Conservation (phyloP, 352 stramenopile species). For the Globisporangium paroecandrum region DNA sequence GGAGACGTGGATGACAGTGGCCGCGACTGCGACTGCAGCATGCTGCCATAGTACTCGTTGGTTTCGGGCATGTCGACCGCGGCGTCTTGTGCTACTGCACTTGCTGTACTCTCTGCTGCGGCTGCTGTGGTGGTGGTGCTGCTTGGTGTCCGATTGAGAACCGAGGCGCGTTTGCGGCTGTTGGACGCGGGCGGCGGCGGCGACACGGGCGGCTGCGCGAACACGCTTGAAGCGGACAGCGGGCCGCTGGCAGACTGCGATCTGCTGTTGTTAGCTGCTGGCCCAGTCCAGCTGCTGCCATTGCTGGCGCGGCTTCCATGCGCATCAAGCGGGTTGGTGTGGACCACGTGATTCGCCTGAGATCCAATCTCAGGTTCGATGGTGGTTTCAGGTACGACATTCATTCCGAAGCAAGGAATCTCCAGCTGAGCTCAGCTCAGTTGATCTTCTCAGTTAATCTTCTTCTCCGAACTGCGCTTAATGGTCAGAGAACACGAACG, state of each 20-base stretch:
- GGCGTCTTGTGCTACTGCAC: neutral
- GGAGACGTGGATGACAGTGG: neutral
- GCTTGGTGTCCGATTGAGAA: neutral
- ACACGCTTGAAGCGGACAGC: neutral
- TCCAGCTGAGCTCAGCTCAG: neutral
- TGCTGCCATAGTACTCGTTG: constrained; percentile 20
- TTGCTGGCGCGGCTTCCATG: neutral
- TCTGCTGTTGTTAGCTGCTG: neutral
- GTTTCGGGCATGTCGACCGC: constrained; percentile 13
- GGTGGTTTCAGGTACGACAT: constrained; percentile 1
- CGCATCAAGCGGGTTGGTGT: neutral
- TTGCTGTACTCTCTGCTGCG: neutral
- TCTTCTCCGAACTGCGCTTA: neutral
- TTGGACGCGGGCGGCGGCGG: neutral
- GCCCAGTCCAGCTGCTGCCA: neutral
- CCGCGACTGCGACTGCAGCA: constrained; percentile 10
- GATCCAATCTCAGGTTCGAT: no score
- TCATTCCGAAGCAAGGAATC: neutral
- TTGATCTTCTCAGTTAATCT: neutral
- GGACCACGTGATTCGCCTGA: neutral
- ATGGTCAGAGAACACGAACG: neutral
- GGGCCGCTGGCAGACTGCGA: neutral
- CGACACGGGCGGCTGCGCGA: neutral
- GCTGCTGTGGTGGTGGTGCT: neutral
- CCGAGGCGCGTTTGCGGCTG: constrained; percentile 17